A percentile compares a stretch with the other conserved stretches of the same genome.
Conservation (phyloP, 2,329 filamentous ascomycete species). For the Sordariomycetes sp. region DNA sequence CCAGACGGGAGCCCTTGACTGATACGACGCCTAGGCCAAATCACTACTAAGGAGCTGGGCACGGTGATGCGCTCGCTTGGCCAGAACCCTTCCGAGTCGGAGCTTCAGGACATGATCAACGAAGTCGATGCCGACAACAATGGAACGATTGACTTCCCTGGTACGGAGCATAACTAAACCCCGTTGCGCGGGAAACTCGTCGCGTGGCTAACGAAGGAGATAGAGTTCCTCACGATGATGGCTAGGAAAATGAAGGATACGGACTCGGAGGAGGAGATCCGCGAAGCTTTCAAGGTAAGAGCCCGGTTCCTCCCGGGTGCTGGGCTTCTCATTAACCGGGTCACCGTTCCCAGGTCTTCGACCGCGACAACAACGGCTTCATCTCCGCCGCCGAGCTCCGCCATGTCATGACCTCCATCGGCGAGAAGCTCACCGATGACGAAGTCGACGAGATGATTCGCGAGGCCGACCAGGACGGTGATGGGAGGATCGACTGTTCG, state of each 20-base stretch:
- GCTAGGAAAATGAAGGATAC: constrained; percentile 91
- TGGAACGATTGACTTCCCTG: constrained; percentile 83
- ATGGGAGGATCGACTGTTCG: constrained; percentile 81
- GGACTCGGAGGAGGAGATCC: constrained; percentile 83
- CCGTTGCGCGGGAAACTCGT: not conserved
- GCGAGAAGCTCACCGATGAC: constrained; percentile 82
- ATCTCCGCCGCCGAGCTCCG: constrained; percentile 82
- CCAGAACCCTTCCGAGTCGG: constrained; percentile 82
- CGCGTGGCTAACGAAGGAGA: constrained; percentile 9
- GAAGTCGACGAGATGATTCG: constrained; percentile 92
- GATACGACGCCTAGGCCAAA: constrained; percentile 54
- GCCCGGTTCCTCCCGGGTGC: not conserved
- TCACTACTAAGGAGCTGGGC: constrained; percentile 83
- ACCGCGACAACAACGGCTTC: constrained; percentile 86
- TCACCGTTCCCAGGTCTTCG: constrained; percentile 49
- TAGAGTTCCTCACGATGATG: constrained; percentile 91
- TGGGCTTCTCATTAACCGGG: not conserved
- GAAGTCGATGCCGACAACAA: constrained; percentile 90
- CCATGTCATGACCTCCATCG: constrained; percentile 87
- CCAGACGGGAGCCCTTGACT: not conserved
- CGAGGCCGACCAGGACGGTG: constrained; percentile 81
- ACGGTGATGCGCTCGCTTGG: constrained; percentile 86
- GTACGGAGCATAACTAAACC: constrained; percentile 35
- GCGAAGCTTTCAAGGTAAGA: constrained; percentile 73
- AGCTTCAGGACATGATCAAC: constrained; percentile 91